Conservation (phyloP, 2,329 filamentous ascomycete genomes). For the Aspergillus jensenii region DNA sequence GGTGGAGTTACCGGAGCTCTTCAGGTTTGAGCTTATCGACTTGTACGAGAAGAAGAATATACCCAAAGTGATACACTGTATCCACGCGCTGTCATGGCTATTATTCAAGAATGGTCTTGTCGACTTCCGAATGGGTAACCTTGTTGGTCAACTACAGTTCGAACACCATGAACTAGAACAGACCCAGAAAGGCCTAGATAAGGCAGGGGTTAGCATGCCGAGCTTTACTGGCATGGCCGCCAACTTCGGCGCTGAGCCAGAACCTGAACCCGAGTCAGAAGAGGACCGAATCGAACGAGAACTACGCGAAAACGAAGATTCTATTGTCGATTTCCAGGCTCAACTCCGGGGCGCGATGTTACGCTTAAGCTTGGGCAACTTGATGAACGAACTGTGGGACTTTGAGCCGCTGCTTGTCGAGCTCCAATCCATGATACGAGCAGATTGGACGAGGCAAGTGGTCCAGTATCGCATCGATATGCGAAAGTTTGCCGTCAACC, state of each 20-base stretch:
- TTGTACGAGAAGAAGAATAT: conserved; percentile 99
- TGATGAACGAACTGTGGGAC: conserved; percentile 90
- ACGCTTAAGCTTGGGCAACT: conserved; percentile 72
- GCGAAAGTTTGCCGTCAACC: conserved; percentile 72
- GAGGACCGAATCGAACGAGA: conserved; percentile 85
- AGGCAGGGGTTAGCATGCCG: conserved; percentile 91
- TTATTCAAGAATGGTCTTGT: conserved; percentile 92
- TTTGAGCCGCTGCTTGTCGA: conserved; percentile 75
- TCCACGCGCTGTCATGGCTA: conserved; percentile 96
- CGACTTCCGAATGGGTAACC: conserved; percentile 91
- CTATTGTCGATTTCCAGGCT: conserved; percentile 78
- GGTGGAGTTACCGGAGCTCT: conserved; percentile 88
- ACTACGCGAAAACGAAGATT: conserved; percentile 70
- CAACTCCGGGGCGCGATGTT: conserved; percentile 80
- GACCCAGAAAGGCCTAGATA: conserved; percentile 95
- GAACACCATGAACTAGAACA: conserved; percentile 96
- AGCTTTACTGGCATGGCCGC: conserved; percentile 97
- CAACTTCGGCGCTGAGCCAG: conserved; percentile 83
- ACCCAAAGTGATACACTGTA: conserved; percentile 98
- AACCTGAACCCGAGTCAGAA: conserved; percentile 75
- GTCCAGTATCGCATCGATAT: conserved; percentile 79
- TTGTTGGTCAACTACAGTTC: conserved; percentile 94
- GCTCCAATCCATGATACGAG: conserved; percentile 82
- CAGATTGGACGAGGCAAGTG: conserved; percentile 82
- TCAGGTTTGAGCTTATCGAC: conserved; percentile 95